These are phyloP conservation scores for Stentor roeselii DNA, from an alignment of 73 alveolate genomes.

Conservation along the genomic window DNA sequence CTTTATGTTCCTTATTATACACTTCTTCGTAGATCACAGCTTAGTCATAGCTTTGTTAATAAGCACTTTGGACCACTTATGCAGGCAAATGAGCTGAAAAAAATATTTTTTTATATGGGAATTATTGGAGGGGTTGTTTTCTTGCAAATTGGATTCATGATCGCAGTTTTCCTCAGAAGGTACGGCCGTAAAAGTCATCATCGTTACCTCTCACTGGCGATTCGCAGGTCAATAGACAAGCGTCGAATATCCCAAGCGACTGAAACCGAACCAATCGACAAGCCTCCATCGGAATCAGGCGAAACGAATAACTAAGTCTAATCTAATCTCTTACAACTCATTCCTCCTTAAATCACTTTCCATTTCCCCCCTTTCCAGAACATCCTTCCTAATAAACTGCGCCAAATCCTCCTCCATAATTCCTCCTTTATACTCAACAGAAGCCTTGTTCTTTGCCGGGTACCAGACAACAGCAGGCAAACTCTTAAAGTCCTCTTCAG, in stretches of 20 bases:
- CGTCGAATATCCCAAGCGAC: too few relatives aligned
- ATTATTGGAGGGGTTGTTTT: background rate
- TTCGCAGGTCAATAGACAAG: too few relatives aligned
- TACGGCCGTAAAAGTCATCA: too few relatives aligned
- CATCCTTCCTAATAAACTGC: constrained; percentile 35
- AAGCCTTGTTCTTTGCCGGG: background rate
- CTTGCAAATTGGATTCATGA: too few relatives aligned
- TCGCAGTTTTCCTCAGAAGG: too few relatives aligned
- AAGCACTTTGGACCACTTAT: background rate
- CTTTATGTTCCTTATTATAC: background rate
- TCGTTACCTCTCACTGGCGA: too few relatives aligned
- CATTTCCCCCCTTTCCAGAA: too few relatives aligned
- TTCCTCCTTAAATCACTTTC: too few relatives aligned
- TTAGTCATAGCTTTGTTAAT: background rate
- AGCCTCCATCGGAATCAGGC: too few relatives aligned
- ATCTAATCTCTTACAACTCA: too few relatives aligned
- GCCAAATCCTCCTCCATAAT: constrained; percentile 43
- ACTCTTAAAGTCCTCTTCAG: constrained; percentile 66
- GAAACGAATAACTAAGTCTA: too few relatives aligned
- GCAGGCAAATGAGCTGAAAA: background rate
- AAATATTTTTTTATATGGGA: background rate
- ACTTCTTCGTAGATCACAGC: background rate
- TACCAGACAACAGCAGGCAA: constrained; percentile 89
- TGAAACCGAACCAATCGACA: too few relatives aligned
- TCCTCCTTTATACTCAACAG: constrained; percentile 28